phyloP scores from a whole-genome alignment of 768 basidiomycete genomes.

The Xerocomus potaroensis region DNA sequence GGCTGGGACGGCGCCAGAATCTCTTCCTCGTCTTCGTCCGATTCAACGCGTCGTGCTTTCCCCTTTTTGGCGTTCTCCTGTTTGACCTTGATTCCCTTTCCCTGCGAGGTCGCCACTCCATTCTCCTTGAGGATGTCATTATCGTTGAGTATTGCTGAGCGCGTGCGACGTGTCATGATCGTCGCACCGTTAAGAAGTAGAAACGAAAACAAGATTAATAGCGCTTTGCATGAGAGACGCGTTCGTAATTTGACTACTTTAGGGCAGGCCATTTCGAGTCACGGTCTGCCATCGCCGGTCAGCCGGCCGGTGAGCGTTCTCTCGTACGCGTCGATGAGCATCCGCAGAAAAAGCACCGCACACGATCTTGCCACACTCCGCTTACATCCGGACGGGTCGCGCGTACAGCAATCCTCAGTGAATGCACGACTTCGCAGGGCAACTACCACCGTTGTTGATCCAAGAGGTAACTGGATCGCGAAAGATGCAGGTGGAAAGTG shows the following conservation, averaged over 20 bases:
- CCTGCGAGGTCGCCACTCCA: background rate
- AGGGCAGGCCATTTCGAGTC: conserved; percentile 23
- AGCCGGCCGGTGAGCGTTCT: background rate
- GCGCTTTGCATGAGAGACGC: conserved; percentile 10
- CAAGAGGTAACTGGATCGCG: conserved; percentile 63
- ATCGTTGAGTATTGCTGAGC: conserved; percentile 12
- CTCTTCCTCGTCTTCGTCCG: conserved; percentile 29
- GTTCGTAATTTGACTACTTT: conserved; percentile 3
- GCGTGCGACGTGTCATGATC: conserved; percentile 29
- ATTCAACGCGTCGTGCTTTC: conserved; percentile 32
- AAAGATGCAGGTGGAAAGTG: conserved; percentile 56
- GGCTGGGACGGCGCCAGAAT: conserved; percentile 20
- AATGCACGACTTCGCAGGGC: conserved; percentile 35
- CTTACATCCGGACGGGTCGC: conserved; percentile 59
- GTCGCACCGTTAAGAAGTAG: conserved; percentile 1
- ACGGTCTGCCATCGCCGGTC: background rate
- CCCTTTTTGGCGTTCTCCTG: conserved; percentile 31
- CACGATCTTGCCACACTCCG: conserved; percentile 65
- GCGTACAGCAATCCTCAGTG: conserved; percentile 44
- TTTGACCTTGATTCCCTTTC: conserved; percentile 24
- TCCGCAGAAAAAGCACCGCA: conserved; percentile 46
- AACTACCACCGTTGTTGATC: conserved; percentile 37
- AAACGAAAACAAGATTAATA: background rate
- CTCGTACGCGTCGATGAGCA: conserved; percentile 18
- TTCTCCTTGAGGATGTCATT: conserved; percentile 33